These are phyloP conservation scores for Mycena galopus DNA, from an alignment of 768 basidiomycete species.

Conservation along the genomic window DNA sequence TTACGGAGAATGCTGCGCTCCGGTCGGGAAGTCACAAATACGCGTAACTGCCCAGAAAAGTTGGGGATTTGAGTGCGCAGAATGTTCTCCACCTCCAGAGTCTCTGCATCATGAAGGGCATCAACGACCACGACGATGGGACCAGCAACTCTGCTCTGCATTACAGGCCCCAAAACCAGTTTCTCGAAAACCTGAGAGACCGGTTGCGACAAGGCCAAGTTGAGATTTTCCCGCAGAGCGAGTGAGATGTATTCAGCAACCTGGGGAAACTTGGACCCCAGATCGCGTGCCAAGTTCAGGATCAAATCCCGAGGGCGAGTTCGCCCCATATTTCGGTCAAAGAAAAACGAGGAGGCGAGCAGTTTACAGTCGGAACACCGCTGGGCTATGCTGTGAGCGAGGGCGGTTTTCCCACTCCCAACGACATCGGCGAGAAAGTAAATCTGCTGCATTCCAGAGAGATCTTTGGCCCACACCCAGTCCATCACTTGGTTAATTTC, in stretches of 20 bases:
- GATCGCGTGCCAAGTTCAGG: neutral
- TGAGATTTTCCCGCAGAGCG: constrained; percentile 1
- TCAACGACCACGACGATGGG: constrained; percentile 37
- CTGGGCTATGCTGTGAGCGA: constrained; percentile 39
- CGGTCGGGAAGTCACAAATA: constrained; percentile 40
- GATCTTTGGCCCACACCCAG: neutral
- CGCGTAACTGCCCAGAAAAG: constrained; percentile 34
- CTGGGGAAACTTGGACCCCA: neutral
- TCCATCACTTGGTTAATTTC: neutral
- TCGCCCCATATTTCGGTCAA: constrained; percentile 33
- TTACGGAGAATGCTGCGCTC: constrained; percentile 14
- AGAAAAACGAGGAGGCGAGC: constrained; percentile 41
- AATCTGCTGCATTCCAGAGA: constrained; percentile 23
- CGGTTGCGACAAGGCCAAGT: neutral
- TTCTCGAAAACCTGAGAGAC: neutral
- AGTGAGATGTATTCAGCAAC: neutral
- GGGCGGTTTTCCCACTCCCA: constrained; percentile 40
- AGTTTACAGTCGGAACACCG: constrained; percentile 24
- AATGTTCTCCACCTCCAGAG: constrained; percentile 30
- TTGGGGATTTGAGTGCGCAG: constrained; percentile 34
- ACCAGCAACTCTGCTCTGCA: neutral
- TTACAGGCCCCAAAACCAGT: neutral
- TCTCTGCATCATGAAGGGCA: constrained; percentile 41
- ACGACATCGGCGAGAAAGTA: constrained; percentile 38
- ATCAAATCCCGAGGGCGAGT: constrained; percentile 19